phyloP scores from a whole-genome alignment of 139 green algal genomes.

The Closterium sp. region DNA sequence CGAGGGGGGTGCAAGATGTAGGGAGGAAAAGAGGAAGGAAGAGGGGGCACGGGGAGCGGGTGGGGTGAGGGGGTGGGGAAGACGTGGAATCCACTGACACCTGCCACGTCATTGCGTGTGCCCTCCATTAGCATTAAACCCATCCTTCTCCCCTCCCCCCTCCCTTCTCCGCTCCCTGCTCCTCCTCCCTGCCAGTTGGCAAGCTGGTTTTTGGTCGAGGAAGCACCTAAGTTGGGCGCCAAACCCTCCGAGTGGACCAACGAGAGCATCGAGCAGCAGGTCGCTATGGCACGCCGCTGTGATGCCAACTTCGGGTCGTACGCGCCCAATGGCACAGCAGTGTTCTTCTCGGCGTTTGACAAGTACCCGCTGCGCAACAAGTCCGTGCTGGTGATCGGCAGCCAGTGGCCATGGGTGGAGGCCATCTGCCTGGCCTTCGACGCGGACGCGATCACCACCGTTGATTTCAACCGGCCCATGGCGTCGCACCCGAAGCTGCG shows the following conservation, averaged over 20 bases:
- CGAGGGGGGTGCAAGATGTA: no score
- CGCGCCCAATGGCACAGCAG: background rate
- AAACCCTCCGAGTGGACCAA: background rate
- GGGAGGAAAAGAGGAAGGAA: no score
- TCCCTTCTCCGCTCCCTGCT: background rate
- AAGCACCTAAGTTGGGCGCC: background rate
- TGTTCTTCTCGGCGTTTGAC: slow-evolving; percentile 13
- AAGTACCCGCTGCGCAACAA: background rate
- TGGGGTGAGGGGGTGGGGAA: no score
- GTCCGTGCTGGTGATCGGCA: slow-evolving; percentile 1
- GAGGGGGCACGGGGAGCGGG: no score
- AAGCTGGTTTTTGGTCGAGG: background rate
- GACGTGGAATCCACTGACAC: no score
- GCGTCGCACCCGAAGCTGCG: background rate
- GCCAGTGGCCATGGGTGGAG: slow-evolving; percentile 15
- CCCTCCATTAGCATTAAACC: no score
- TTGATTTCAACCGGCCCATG: slow-evolving; percentile 18
- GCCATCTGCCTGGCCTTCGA: slow-evolving; percentile 5
- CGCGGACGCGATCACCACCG: background rate
- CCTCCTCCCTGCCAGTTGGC: background rate
- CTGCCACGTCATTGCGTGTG: no score
- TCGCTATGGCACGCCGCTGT: background rate
- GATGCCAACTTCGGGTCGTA: background rate
- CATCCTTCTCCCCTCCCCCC: background rate
- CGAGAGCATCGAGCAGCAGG: background rate